These are phyloP conservation scores for Ophiocordyceps camponoti-saundersi DNA, from an alignment of 2,329 filamentous ascomycete genomes.

Conservation along the genomic window DNA sequence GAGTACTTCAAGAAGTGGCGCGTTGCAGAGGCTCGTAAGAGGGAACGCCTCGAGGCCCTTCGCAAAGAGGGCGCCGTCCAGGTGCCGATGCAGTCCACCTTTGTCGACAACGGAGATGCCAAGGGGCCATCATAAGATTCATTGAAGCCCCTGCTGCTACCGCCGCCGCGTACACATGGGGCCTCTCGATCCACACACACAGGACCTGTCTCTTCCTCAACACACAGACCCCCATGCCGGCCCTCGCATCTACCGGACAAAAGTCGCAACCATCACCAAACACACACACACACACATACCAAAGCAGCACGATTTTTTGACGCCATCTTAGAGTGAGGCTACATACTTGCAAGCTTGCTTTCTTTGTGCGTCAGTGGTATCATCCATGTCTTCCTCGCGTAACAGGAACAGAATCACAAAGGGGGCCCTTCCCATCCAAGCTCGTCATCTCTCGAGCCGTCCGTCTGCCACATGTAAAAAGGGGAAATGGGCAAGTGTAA, in stretches of 20 bases:
- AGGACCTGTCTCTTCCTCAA: conserved; percentile 11
- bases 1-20: conserved; percentile 97
- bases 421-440: background rate
- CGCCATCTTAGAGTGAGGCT: conserved; percentile 1
- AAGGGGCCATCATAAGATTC: no score
- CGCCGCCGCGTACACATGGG: no score
- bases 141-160: no score
- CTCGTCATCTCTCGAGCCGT: background rate
- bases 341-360: conserved; percentile 12
- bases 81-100: conserved; percentile 26
- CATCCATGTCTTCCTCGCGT: conserved; percentile 13
- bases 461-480: no score
- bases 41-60: conserved; percentile 59
- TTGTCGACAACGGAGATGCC: conserved; percentile 9
- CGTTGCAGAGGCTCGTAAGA: conserved; percentile 81
- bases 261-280: no score
- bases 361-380: conserved; percentile 23
- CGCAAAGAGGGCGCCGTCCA: conserved; percentile 54
- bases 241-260: no score
- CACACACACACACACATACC: background rate
- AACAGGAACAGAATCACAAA: background rate
- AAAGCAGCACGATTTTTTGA: background rate
- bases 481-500: no score
- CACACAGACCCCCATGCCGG: background rate
- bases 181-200: no score